Conservation (phyloP, 2,329 filamentous ascomycete species). For the Cercospora beticola region DNA sequence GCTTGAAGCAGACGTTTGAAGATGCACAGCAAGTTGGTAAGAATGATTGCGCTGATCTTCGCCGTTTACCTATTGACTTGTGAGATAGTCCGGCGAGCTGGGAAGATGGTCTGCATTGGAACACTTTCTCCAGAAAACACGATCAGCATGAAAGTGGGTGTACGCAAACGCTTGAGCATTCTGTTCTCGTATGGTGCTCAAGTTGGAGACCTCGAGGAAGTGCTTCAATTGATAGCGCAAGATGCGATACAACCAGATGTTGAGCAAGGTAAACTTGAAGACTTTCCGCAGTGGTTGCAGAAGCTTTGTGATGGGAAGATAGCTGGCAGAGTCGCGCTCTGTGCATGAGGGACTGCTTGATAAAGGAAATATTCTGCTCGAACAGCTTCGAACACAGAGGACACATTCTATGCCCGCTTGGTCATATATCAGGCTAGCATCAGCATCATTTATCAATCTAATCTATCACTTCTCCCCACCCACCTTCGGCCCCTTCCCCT, state of each 20-base stretch:
- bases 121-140: not conserved
- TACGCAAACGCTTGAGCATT: not conserved
- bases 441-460: not conserved
- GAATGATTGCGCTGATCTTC: too few species aligned
- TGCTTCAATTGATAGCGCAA: not conserved
- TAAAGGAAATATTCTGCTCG: not conserved
- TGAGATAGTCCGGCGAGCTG: not conserved
- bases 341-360: not conserved
- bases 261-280: not conserved
- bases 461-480: not conserved
- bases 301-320: not conserved
- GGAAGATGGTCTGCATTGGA: not conserved
- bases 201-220: not conserved
- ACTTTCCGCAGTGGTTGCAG: not conserved
- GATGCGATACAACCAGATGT: not conserved
- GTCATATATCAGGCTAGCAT: not conserved
- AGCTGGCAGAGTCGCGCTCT: not conserved
- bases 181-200: not conserved
- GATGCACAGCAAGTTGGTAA: slow-evolving; percentile 41
- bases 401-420: too few species aligned
- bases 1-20: slow-evolving; percentile 40
- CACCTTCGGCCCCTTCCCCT: not conserved
- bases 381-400: too few species aligned
- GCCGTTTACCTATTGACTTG: not conserved
- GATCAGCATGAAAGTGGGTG: not conserved